Conservation (phyloP, 1,284 basidiomycete species). For the Pisolithus thermaeus region DNA sequence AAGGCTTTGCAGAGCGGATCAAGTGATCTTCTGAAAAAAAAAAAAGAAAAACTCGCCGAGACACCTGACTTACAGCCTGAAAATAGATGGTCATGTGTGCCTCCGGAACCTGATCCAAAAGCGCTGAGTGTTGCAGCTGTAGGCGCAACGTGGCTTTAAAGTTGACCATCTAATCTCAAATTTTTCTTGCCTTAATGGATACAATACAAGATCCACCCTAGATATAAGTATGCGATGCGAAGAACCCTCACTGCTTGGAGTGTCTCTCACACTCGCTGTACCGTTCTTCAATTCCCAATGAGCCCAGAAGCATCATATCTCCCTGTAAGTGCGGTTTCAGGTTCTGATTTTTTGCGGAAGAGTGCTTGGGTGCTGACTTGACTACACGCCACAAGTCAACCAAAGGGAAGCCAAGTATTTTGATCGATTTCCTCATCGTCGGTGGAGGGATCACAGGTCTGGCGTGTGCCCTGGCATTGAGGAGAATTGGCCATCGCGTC, state of each 20-base stretch:
- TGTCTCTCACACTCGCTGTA: not conserved
- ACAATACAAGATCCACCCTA: not conserved
- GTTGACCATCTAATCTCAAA: not conserved
- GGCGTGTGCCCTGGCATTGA: conserved; percentile 47
- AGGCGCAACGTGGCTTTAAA: not conserved
- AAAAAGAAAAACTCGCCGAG: no score
- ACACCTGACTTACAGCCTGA: no score
- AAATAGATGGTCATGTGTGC: no score
- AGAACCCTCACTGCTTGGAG: not conserved
- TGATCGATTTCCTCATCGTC: conserved; percentile 44
- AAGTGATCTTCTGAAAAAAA: no score
- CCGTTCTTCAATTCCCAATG: not conserved
- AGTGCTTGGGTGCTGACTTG: not conserved
- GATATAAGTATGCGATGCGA: not conserved
- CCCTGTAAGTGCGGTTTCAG: not conserved
- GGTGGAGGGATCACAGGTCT: conserved; percentile 51
- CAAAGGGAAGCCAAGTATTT: conserved; percentile 14
- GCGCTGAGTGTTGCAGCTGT: no score
- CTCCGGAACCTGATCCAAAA: no score
- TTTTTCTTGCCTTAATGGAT: not conserved
- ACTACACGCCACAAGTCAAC: conserved; percentile 4
- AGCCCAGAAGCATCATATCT: not conserved
- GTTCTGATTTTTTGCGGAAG: not conserved
- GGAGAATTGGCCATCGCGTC: conserved; percentile 50
- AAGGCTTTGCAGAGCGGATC: no score